Base-by-base conservation (phyloP, 1,284 basidiomycete genomes). In the Ceratobasidium sp. region DNA sequence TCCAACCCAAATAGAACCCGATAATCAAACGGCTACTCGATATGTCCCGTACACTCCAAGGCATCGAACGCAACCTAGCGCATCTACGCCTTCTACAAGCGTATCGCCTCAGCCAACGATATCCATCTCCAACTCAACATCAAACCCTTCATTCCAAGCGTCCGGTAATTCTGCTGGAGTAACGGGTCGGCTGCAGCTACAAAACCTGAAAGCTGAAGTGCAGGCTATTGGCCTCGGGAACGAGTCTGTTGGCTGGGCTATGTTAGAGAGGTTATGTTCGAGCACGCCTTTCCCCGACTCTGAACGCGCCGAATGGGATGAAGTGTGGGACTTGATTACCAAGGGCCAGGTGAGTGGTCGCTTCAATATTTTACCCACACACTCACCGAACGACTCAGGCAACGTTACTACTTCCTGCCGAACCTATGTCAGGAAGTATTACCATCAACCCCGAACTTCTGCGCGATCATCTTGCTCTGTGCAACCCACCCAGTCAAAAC, bases 191-290 rank as follows among this genome's bases (percentile, higher is more conserved):
- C 82, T 94, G 6, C 93, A 95, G 80, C 83, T 94, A 22, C 91
- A 94, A 83, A 92, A 91, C 79, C 84, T 96, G 75, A 95, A 93
- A 82, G 90, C 93, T 0, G 90, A 91, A 1, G 91, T 90, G 1
- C 94, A 96, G 82, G 85, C 85, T 75, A 86, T 93, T 22, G 93
- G 93, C 0, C 83, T 95, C 57, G 91, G 90, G 74, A 86, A 87
- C 29, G 87, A 86, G 24, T 91, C 89, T 74, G 83, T 93, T 56
- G 95, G 95, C 1, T 95, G 93, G 93, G 89, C 89, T 22, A 93
- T 97, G 63, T 84, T 96, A 59, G 94, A 97, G 82, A 89, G 89
- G 76, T 85, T 97, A 27, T 88, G 92, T 4, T 72, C 67, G 14
- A 72, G 56, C 27, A 45, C 48, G 14, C 67, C 56, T 19, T 85